Percentiles rank a stretch among this genome's conserved stretches.
Conservation (phyloP, 768 basidiomycete genomes). For the Russula sp. region DNA sequence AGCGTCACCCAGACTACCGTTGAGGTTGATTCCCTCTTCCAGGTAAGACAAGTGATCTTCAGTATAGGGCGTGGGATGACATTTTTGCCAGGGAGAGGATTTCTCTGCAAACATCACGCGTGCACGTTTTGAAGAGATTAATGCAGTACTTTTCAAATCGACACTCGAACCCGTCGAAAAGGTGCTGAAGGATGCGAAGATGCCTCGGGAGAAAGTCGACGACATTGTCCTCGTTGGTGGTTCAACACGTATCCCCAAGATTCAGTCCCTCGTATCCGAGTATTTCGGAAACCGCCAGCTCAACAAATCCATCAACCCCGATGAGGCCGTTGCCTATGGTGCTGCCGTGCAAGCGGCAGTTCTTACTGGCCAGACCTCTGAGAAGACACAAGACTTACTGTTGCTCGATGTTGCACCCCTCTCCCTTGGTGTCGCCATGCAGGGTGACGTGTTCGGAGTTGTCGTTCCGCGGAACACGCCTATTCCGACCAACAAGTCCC, state of each 20-base stretch:
- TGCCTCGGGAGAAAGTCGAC: constrained; percentile 94
- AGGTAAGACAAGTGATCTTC: constrained; percentile 47
- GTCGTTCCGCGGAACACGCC: constrained; percentile 99
- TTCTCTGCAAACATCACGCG: constrained; percentile 98
- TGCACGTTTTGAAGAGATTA: constrained; percentile 99
- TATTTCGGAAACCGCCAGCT: constrained; percentile 97
- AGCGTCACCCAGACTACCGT: constrained; percentile 98
- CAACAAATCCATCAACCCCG: constrained; percentile 99
- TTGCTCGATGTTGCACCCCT: constrained; percentile 98
- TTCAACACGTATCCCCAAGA: constrained; percentile 99
- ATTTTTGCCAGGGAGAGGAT: constrained; percentile 74
- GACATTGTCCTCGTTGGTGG: constrained; percentile 99
- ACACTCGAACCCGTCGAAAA: constrained; percentile 98
- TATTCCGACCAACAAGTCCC: constrained; percentile 98
- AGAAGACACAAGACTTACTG: constrained; percentile 97
- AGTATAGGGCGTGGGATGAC: constrained; percentile 20
- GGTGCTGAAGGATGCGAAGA: constrained; percentile 98
- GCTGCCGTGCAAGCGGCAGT: constrained; percentile 99
- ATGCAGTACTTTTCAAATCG: constrained; percentile 91
- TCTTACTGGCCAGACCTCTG: constrained; percentile 96
- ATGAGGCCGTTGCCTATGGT: constrained; percentile 99
- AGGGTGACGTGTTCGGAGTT: constrained; percentile 99
- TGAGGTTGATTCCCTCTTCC: constrained; percentile 98
- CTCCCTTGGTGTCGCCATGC: constrained; percentile 99
- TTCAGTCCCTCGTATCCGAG: constrained; percentile 96